These are phyloP conservation scores for Letharia columbiana DNA, from an alignment of 495 filamentous ascomycete genomes.

Conservation along the genomic window DNA sequence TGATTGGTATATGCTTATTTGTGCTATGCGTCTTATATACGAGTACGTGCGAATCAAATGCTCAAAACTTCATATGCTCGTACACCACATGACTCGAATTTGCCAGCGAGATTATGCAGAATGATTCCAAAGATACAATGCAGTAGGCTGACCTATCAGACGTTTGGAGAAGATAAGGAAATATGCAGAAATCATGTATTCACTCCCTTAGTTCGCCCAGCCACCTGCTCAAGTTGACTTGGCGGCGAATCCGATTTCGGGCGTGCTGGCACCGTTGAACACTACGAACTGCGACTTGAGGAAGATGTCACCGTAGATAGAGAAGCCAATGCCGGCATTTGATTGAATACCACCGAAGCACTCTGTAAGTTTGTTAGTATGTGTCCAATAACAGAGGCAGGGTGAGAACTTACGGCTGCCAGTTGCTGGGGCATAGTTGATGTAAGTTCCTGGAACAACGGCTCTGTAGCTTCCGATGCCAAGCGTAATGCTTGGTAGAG, in stretches of 20 bases:
- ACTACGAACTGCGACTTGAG: conserved; percentile 74
- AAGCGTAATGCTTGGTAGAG: conserved; percentile 55
- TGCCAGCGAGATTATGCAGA: not conserved
- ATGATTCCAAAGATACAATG: not conserved
- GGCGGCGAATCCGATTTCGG: conserved; percentile 55
- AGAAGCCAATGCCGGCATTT: conserved; percentile 53
- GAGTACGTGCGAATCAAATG: not conserved
- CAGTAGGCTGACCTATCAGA: not conserved
- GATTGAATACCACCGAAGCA: conserved; percentile 61
- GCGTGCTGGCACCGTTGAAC: conserved; percentile 49
- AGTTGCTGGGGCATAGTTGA: conserved; percentile 38
- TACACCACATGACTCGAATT: conserved; percentile 1
- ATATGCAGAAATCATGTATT: not conserved
- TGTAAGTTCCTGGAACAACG: conserved; percentile 37
- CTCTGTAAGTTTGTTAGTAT: conserved; percentile 26
- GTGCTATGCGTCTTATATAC: not conserved
- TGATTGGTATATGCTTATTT: not conserved
- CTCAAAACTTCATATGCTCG: not conserved
- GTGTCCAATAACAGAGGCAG: not conserved
- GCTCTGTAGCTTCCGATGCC: conserved; percentile 43
- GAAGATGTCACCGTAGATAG: conserved; percentile 70
- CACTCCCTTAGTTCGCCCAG: not conserved
- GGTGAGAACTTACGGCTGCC: conserved; percentile 27
- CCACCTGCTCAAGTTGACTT: conserved; percentile 28
- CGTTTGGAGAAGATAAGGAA: not conserved